Conservation (phyloP, 495 filamentous ascomycete genomes). For the Letharia lupina region DNA sequence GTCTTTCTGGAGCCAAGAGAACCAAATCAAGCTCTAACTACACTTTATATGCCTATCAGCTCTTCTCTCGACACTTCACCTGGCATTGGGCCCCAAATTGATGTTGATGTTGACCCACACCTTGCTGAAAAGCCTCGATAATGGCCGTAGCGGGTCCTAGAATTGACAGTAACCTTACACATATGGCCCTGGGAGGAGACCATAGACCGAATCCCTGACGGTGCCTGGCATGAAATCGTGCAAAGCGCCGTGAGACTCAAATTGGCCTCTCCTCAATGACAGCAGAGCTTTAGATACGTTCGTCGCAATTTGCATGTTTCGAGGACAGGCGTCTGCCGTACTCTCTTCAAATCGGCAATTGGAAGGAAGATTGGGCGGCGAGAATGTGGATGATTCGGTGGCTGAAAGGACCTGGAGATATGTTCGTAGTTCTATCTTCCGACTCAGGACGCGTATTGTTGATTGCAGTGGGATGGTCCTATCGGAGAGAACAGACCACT, state of each 20-base stretch:
- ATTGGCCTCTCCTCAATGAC: not conserved
- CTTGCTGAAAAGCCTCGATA: not conserved
- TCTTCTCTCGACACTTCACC: not conserved
- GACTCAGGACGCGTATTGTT: not conserved
- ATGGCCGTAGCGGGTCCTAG: not conserved
- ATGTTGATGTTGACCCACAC: not conserved
- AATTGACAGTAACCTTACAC: not conserved
- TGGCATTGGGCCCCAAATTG: not conserved
- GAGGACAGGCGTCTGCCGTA: not conserved
- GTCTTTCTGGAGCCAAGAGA: not conserved
- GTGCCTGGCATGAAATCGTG: not conserved
- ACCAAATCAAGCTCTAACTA: not conserved
- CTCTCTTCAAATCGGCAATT: not conserved
- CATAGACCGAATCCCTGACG: not conserved
- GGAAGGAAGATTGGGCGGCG: not conserved
- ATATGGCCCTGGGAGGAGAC: not conserved
- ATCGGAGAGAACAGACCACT: not conserved
- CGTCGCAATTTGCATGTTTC: not conserved
- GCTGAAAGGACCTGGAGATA: not conserved
- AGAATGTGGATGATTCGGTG: not conserved
- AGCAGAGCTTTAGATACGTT: not conserved
- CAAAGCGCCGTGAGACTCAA: not conserved
- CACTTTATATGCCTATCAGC: not conserved
- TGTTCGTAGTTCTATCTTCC: not conserved
- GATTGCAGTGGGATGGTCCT: not conserved